Conservation (phyloP, 2,329 filamentous ascomycete species). For the Neonectria sp. region DNA sequence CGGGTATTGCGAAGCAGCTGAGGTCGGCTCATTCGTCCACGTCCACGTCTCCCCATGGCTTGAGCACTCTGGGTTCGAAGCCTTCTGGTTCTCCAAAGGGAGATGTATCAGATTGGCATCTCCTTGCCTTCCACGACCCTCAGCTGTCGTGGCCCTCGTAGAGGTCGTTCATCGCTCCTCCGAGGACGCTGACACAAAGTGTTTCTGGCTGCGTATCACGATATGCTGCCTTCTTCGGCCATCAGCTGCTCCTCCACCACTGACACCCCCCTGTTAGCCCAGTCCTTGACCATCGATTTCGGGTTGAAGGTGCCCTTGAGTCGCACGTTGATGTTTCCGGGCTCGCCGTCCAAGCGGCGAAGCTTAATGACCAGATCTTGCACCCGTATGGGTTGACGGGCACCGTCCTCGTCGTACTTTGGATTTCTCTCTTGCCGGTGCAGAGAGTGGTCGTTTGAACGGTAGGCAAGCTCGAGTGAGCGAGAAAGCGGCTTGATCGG, state of each 20-base stretch:
- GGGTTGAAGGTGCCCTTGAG: conserved; percentile 44
- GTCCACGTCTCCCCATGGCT: neutral
- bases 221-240: neutral
- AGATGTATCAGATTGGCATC: neutral
- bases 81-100: neutral
- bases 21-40: neutral
- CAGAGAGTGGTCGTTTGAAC: conserved; percentile 46
- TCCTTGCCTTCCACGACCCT: neutral
- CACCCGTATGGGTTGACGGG: conserved; percentile 25
- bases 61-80: neutral
- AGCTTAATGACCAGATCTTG: conserved; percentile 41
- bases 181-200: neutral
- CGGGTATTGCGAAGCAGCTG: neutral
- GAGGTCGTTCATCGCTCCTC: neutral
- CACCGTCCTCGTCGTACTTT: neutral
- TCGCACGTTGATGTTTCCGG: conserved; percentile 40
- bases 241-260: neutral
- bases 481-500: conserved; percentile 48
- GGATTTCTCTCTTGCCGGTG: conserved; percentile 39
- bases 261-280: conserved; percentile 23
- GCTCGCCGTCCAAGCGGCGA: conserved; percentile 34
- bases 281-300: conserved; percentile 38
- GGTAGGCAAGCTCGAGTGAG: conserved; percentile 46
- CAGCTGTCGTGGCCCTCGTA: neutral
- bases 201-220: neutral